Conservation (phyloP, 176 grass and related monocot genomes). For the Metroxylon sagu region DNA sequence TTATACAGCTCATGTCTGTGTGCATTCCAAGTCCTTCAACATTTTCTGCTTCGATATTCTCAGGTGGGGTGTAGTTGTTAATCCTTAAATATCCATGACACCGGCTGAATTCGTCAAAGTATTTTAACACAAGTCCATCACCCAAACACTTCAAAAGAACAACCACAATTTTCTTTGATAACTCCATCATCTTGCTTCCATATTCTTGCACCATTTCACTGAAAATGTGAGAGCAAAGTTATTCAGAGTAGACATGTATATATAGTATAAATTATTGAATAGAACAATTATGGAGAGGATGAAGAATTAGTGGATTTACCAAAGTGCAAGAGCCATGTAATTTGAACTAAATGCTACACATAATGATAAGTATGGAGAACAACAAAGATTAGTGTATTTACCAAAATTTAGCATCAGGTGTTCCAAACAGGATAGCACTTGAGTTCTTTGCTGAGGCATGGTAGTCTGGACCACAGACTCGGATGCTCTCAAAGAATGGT, state of each 20-base stretch:
- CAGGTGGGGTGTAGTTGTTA: slow-evolving; percentile 7
- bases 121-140: background rate
- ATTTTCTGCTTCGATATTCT: background rate
- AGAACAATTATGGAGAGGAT: too few species aligned
- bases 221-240: background rate
- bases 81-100: slow-evolving; percentile 13
- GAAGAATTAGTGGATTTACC: too few species aligned
- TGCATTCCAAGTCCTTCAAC: slow-evolving; percentile 13
- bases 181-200: background rate
- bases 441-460: background rate
- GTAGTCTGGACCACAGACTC: slow-evolving; percentile 10
- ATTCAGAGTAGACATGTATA: too few species aligned
- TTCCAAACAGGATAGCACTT: background rate
- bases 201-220: slow-evolving; percentile 2
- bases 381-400: background rate
- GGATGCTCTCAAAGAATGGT: slow-evolving; percentile 10
- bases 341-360: too few species aligned
- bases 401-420: background rate
- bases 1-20: slow-evolving; percentile 17
- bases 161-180: background rate
- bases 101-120: background rate
- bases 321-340: too few species aligned
- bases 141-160: slow-evolving; percentile 10
- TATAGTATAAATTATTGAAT: too few species aligned
- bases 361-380: too few species aligned